phyloP scores from a whole-genome alignment of 192 early-diverging fungal genomes.

The Geosiphon pyriformis region DNA sequence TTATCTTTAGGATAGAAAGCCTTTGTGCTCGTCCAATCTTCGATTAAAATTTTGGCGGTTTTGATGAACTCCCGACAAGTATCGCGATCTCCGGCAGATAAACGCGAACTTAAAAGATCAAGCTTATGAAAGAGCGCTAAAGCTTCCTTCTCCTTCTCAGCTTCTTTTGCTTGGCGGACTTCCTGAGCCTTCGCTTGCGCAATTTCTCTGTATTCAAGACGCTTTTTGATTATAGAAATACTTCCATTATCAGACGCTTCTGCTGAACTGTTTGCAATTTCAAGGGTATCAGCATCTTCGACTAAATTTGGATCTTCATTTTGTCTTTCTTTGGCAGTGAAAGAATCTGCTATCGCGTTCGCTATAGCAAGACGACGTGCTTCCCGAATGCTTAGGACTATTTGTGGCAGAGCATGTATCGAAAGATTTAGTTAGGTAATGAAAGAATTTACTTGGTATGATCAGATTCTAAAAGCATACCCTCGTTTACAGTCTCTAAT shows the following conservation, averaged over 20 bases:
- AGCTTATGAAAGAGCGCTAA: conserved; percentile 16
- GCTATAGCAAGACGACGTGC: not conserved
- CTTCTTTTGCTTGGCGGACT: conserved; percentile 1
- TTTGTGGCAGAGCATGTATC: not conserved
- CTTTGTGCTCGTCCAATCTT: conserved; percentile 28
- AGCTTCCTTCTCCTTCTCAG: conserved; percentile 24
- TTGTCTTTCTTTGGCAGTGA: not conserved
- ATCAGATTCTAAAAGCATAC: conserved; percentile 20
- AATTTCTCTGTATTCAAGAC: not conserved
- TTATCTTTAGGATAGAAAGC: conserved; percentile 33
- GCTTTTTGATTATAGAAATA: not conserved
- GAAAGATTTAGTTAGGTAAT: not conserved
- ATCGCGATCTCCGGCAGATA: not conserved
- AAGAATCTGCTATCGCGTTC: not conserved
- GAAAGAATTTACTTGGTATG: not conserved
- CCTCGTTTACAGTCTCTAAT: conserved; percentile 43
- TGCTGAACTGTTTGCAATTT: not conserved
- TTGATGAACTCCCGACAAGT: conserved; percentile 28
- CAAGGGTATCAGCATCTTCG: too few relatives aligned
- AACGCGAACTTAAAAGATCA: conserved; percentile 13
- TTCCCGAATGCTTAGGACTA: not conserved
- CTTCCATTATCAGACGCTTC: not conserved
- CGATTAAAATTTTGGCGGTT: conserved; percentile 29
- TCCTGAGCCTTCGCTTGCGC: conserved; percentile 2
- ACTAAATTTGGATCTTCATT: too few relatives aligned